Evolutionary conservation across 2,329 filamentous ascomycete genomes (phyloP), one percentile per base, ranked within the genome.

Genomic region (Xylariaceae sp.): DNA sequence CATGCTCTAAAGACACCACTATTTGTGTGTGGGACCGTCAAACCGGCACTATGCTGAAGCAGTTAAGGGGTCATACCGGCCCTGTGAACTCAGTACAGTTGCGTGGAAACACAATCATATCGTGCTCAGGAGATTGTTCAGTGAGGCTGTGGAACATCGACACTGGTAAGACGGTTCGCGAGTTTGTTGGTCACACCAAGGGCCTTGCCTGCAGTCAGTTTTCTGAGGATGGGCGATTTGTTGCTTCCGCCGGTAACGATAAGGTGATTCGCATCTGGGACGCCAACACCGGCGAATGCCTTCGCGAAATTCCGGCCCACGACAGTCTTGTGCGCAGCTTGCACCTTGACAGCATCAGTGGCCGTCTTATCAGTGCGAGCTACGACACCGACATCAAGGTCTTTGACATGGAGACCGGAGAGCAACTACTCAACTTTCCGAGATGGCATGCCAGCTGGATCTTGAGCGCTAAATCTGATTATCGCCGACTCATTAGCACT

Each of bases 381-480:
- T 99, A 99, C 73, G 94, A 99, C 72, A 90, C 90, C 68, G 92
- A 93, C 68, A 92, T 99, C 72, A 96, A 95, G 72, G 91, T 97
- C 1, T 97, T 92, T 75, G 89, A 97, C 72, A 88, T 94, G 76
- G 85, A 87, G 64, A 88, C 87, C 2, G 93, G 92, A 39, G 78
- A 86, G 51, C 82, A 91, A 66, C 82, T 93, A 61, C 84, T 95
- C 63, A 87, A 92, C 67, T 93, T 97, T 69, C 89, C 92, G n/a
- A 87, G 89, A 66, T 97, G 92, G 92, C 96, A 96, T 60, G 88
- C 88, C 9, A 96, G 91, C 75, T 99, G 94, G 94, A 95, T 99
- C 70, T 78, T 99, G 60, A 92, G 90, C 64, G 94, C 94, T 55
- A 97, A 97, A 80, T 92, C 90, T 64, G 93, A 99, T 72, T 97